phyloP scores from a whole-genome alignment of 768 basidiomycete genomes.

The Mycena capillaripes region DNA sequence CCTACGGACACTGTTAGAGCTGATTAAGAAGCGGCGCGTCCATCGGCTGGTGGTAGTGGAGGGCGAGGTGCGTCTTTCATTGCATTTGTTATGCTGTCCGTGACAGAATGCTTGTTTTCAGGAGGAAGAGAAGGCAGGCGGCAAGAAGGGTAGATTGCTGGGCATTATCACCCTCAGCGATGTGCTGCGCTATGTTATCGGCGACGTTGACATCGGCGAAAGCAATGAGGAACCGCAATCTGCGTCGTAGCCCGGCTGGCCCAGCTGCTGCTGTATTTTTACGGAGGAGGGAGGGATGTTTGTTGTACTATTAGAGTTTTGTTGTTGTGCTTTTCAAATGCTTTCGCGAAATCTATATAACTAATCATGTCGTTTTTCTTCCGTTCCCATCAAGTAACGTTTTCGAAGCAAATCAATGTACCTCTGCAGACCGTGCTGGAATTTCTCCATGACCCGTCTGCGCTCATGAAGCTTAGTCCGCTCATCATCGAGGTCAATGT shows the following conservation, averaged over 20 bases:
- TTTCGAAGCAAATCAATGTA: conserved; percentile 42
- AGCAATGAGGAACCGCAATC: conserved; percentile 48
- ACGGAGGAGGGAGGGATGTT: background rate
- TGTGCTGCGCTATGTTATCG: conserved; percentile 87
- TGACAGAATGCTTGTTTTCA: conserved; percentile 46
- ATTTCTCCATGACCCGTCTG: conserved; percentile 50
- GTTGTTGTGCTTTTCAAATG: conserved; percentile 25
- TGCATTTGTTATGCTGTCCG: background rate
- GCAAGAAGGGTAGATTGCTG: conserved; percentile 85
- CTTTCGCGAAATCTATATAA: conserved; percentile 1
- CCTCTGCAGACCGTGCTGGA: conserved; percentile 40
- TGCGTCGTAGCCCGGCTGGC: conserved; percentile 14
- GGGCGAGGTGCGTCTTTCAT: conserved; percentile 74
- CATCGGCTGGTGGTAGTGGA: conserved; percentile 97
- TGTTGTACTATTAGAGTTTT: conserved; percentile 15
- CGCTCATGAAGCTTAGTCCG: conserved; percentile 47
- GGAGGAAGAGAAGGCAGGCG: conserved; percentile 87
- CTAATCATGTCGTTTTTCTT: conserved; percentile 50
- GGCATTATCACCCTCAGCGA: conserved; percentile 93
- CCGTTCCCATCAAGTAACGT: conserved; percentile 41
- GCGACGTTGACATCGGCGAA: conserved; percentile 68
- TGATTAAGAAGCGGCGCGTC: conserved; percentile 93
- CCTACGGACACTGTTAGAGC: conserved; percentile 88
- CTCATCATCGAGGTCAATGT: conserved; percentile 43
- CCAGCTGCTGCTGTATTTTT: conserved; percentile 31